Evolutionary conservation across 805 yeast species (phyloP), one percentile per base, ranked within the genome.

Genomic region (Yarrowia phangngaensis): DNA sequence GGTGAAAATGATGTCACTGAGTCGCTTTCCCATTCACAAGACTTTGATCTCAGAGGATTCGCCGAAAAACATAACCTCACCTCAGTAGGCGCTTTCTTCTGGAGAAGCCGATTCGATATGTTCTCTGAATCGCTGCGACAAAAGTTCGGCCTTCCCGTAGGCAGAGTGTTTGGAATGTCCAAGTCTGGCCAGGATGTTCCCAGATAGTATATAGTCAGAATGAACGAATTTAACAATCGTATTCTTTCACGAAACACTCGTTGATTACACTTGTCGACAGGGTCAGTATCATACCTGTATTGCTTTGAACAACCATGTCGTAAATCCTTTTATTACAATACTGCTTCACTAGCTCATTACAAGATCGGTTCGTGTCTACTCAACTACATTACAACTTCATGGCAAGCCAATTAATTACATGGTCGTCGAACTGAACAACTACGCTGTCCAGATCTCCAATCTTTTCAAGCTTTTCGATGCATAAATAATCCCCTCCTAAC

Each of bases 31-130:
- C 59, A 62, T 26, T 65, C 80, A 55, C 75, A 74, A 9, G 62
- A 69, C 50, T 90, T 90, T 61, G 77, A 86, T 58, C 80, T 90
- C 54, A 78, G 97, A 62, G 58, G 60, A 6, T 89, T 87, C 64
- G 84, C 72, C 12, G 70, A 66, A 3, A 54, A 65, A 3, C 62
- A 84, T 64, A 62, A 70, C 4, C 73, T 92, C 56, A 68, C 70
- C n/a, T 78, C 97, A 1, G 78, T 89, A 38, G 97, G 97, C 20
- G 96, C 95, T 2, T 95, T 87, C 63, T 73, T 86, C 35, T 90
- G 95, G 90, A 80, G 97, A 73, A 79, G 82, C 56, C 70, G 66
- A 31, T 90, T 82, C 79, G 97, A 92, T 65, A 69, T 84, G 58
- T 76, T 81, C 57, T 83, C 85, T 33, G 73, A 73, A 22, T 63